Evolutionary conservation across 2,329 filamentous ascomycete species (phyloP).

Genomic region (Talaromyces amestolkiae): DNA sequence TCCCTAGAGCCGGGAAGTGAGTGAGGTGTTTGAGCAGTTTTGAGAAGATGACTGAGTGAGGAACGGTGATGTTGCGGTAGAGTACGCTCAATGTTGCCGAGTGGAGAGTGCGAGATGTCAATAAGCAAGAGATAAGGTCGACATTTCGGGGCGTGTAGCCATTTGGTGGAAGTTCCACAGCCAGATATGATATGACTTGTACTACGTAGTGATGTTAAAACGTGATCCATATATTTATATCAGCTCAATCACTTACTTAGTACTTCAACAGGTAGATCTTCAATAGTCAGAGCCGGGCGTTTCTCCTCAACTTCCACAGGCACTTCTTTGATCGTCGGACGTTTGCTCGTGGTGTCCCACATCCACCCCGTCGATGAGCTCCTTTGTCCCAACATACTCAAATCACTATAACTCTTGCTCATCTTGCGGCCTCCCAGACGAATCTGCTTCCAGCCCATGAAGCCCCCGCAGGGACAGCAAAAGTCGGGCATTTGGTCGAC

Average conservation of each 20-base stretch:
- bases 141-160: conserved; percentile 73
- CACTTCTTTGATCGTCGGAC: conserved; percentile 25
- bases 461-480: conserved; percentile 47
- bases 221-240: background rate
- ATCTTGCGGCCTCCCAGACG: conserved; percentile 43
- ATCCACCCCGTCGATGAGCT: conserved; percentile 42
- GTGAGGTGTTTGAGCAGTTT: conserved; percentile 72
- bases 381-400: conserved; percentile 34
- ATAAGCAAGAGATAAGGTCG: conserved; percentile 71
- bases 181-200: conserved; percentile 70
- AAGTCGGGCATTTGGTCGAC: conserved; percentile 40
- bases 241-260: conserved; percentile 58
- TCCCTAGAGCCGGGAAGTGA: conserved; percentile 66
- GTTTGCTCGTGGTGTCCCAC: conserved; percentile 37
- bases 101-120: conserved; percentile 73
- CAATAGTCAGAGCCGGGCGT: conserved; percentile 53
- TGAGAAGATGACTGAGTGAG: conserved; percentile 77
- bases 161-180: conserved; percentile 71
- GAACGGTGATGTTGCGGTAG: conserved; percentile 76
- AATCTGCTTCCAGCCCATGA: conserved; percentile 47
- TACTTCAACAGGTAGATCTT: conserved; percentile 68
- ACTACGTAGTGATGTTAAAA: conserved; percentile 45
- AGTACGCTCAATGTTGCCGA: conserved; percentile 70
- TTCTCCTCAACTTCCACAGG: conserved; percentile 25
- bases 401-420: conserved; percentile 46